Conservation (phyloP, 306 rosid species). For the Nissolia schottii region DNA sequence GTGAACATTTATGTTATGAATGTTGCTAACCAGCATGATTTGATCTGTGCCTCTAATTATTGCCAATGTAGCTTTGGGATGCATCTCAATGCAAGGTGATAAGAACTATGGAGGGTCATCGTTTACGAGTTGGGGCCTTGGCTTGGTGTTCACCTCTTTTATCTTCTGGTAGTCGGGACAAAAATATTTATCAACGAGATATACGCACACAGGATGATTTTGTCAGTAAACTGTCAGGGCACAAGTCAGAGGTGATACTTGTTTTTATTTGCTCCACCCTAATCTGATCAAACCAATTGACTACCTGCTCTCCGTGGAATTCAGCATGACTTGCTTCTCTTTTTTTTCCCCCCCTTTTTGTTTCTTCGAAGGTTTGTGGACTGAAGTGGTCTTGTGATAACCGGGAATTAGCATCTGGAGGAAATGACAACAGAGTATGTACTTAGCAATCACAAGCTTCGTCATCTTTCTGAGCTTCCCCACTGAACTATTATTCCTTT, state of each 20-base stretch:
- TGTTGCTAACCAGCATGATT: slow-evolving; percentile 7
- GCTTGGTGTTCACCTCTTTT: slow-evolving; percentile 83
- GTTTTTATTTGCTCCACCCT: slow-evolving; percentile 11
- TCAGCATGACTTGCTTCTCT: background rate
- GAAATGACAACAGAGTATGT: slow-evolving; percentile 85
- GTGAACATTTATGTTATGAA: background rate
- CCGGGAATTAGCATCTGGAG: slow-evolving; percentile 92
- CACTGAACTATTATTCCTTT: background rate
- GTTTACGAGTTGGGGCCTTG: slow-evolving; percentile 69
- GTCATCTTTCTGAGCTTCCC: background rate
- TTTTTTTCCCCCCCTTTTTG: slow-evolving; percentile 12
- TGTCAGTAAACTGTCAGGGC: slow-evolving; percentile 82
- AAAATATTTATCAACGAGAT: slow-evolving; percentile 80
- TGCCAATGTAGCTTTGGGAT: slow-evolving; percentile 73
- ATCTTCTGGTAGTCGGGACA: slow-evolving; percentile 91
- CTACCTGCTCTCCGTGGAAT: background rate
- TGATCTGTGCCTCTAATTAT: slow-evolving; percentile 12
- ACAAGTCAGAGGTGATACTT: slow-evolving; percentile 78
- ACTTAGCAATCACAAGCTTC: background rate
- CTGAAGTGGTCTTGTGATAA: slow-evolving; percentile 88
- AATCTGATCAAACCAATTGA: background rate
- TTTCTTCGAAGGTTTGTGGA: slow-evolving; percentile 69
- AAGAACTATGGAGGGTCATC: slow-evolving; percentile 79
- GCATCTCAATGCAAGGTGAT: slow-evolving; percentile 71
- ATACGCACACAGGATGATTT: slow-evolving; percentile 79